These are phyloP conservation scores for Diutina neorugosa DNA, from an alignment of 1,139 yeast species.

Conservation along the genomic window DNA sequence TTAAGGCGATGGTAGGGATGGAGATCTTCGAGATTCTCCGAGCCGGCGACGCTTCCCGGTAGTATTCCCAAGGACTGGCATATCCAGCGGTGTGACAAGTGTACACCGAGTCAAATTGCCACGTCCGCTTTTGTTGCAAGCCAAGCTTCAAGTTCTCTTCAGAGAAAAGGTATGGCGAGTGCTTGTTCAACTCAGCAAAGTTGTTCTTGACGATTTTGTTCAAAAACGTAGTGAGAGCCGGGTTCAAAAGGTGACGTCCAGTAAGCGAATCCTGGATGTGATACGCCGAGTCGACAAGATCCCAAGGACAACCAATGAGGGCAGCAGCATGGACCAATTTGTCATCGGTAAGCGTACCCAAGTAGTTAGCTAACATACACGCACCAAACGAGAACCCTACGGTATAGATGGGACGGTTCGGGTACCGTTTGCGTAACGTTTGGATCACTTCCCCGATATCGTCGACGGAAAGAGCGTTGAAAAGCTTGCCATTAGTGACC, in stretches of 20 bases:
- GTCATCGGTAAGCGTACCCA: constrained; percentile 56
- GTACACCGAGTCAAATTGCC: constrained; percentile 53
- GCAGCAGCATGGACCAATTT: constrained; percentile 49
- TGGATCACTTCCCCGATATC: constrained; percentile 56
- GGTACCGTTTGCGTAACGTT: constrained; percentile 43
- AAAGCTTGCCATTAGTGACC: constrained; percentile 62
- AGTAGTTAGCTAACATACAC: constrained; percentile 60
- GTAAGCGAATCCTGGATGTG: constrained; percentile 41
- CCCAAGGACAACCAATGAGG: constrained; percentile 51
- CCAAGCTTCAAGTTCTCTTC: constrained; percentile 21
- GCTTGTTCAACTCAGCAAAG: constrained; percentile 34
- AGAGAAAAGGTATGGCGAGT: constrained; percentile 20
- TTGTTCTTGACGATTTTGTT: constrained; percentile 52
- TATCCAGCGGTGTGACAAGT: constrained; percentile 73
- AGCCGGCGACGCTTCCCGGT: constrained; percentile 55
- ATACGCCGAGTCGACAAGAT: constrained; percentile 45
- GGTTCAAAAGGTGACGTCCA: constrained; percentile 51
- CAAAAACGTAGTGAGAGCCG: constrained; percentile 56
- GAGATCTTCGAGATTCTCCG: constrained; percentile 41
- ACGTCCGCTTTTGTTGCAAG: constrained; percentile 23
- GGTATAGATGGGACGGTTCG: constrained; percentile 61
- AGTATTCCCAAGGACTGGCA: constrained; percentile 59
- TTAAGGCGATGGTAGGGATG: constrained; percentile 58
- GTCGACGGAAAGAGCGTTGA: constrained; percentile 62
- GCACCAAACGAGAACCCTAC: constrained; percentile 90